These are phyloP conservation scores for Leccinum olivaceopallidum DNA, from an alignment of 768 basidiomycete genomes.

Conservation along the genomic window DNA sequence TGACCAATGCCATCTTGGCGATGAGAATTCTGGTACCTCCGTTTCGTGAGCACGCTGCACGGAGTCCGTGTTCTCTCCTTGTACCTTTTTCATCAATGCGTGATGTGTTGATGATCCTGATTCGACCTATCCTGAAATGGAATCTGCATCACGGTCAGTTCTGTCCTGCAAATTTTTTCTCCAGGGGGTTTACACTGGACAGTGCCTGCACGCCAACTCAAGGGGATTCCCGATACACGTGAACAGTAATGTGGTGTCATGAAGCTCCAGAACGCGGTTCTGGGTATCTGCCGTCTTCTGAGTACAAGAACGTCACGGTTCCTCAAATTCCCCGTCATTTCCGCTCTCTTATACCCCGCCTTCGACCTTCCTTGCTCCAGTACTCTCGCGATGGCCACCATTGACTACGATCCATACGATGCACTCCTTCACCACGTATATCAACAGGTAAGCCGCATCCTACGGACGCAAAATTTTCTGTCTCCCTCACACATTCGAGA, in stretches of 20 bases:
- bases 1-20: background rate
- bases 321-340: background rate
- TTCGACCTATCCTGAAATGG: conserved; percentile 10
- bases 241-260: background rate
- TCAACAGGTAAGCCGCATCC: conserved; percentile 52
- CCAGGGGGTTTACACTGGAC: background rate
- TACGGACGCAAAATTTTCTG: background rate
- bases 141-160: conserved; percentile 2
- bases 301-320: background rate
- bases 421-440: conserved; percentile 81
- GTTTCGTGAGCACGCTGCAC: background rate
- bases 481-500: conserved; percentile 14
- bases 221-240: conserved; percentile 4
- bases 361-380: background rate
- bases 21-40: conserved; percentile 1
- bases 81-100: conserved; percentile 16
- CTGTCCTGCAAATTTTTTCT: background rate
- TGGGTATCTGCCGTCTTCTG: background rate
- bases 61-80: background rate
- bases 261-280: background rate
- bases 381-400: conserved; percentile 27
- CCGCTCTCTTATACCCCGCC: conserved; percentile 16
- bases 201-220: conserved; percentile 3
- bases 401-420: conserved; percentile 81
- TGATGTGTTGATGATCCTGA: background rate